These are phyloP conservation scores for Meyerozyma elateridarum DNA, from an alignment of 1,139 yeast species.

Conservation along the genomic window DNA sequence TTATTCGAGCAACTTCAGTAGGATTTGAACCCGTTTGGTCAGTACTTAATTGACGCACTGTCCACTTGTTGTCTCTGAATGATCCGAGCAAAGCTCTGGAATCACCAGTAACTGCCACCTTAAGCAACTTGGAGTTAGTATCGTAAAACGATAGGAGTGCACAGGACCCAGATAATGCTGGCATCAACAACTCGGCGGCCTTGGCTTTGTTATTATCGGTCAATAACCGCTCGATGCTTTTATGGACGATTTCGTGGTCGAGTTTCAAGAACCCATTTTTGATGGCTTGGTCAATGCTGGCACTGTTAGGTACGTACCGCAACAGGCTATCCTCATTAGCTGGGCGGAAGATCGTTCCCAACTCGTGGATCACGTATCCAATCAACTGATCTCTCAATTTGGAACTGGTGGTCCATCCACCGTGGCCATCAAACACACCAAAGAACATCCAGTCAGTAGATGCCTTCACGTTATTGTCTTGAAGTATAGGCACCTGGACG, in stretches of 20 bases:
- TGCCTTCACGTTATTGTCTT: constrained; percentile 47
- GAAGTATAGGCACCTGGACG: constrained; percentile 70
- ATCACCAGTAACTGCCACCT: constrained; percentile 96
- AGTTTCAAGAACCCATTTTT: constrained; percentile 74
- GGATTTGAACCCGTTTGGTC: constrained; percentile 96
- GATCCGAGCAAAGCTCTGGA: constrained; percentile 89
- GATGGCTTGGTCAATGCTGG: constrained; percentile 74
- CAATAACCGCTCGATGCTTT: constrained; percentile 65
- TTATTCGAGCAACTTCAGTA: constrained; percentile 78
- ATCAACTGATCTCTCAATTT: constrained; percentile 77
- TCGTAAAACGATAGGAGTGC: constrained; percentile 86
- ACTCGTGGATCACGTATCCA: constrained; percentile 68
- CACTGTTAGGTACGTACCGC: constrained; percentile 56
- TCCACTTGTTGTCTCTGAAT: constrained; percentile 69
- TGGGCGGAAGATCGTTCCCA: constrained; percentile 62
- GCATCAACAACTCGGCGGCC: constrained; percentile 77
- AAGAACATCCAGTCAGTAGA: constrained; percentile 90
- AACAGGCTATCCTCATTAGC: constrained; percentile 44
- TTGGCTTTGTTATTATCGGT: constrained; percentile 53
- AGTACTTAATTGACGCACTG: constrained; percentile 76
- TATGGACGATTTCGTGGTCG: constrained; percentile 82
- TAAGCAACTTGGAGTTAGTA: constrained; percentile 61
- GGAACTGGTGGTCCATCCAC: constrained; percentile 91
- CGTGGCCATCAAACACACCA: constrained; percentile 96
- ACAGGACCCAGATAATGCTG: constrained; percentile 95